Conservation (phyloP, 495 filamentous ascomycete species). For the Achaetomiella virescens region DNA sequence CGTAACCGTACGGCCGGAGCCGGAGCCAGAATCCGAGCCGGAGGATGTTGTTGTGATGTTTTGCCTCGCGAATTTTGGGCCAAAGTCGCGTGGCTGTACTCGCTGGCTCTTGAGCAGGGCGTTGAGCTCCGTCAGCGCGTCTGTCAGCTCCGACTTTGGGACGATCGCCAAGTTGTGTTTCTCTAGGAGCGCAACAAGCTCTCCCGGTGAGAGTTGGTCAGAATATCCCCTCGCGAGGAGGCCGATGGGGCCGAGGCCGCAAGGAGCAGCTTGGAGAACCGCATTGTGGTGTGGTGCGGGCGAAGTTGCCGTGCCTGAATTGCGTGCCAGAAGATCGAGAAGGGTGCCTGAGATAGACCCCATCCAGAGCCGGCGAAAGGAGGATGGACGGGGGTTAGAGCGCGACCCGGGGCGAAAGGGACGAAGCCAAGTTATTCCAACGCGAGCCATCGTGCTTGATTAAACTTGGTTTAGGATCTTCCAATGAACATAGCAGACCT, state of each 20-base stretch:
- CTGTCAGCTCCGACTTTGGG: conserved; percentile 32
- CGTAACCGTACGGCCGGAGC: background rate
- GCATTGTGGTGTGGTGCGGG: background rate
- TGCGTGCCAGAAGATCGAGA: background rate
- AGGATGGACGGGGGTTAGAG: background rate
- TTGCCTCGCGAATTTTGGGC: conserved; percentile 23
- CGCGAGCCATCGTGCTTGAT: background rate
- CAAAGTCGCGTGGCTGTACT: conserved; percentile 12
- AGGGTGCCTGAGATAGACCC: background rate
- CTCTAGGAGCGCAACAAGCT: conserved; percentile 17
- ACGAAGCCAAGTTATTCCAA: background rate
- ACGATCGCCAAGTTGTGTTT: conserved; percentile 34
- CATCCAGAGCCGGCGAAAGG: background rate
- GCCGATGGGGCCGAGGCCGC: conserved; percentile 2
- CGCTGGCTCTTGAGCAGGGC: conserved; percentile 28
- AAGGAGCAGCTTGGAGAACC: conserved; percentile 10
- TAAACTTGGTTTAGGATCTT: background rate
- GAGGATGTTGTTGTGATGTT: conserved; percentile 15
- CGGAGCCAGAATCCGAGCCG: background rate
- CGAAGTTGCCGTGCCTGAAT: background rate
- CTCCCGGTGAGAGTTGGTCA: conserved; percentile 3
- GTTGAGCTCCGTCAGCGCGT: conserved; percentile 33
- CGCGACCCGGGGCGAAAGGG: background rate
- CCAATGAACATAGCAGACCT: background rate
- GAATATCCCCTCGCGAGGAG: background rate